A percentile compares a stretch with the other conserved stretches of the same genome.
These are phyloP conservation scores for Flammula alnicola DNA, from an alignment of 1,284 basidiomycete genomes.

Conservation along the genomic window DNA sequence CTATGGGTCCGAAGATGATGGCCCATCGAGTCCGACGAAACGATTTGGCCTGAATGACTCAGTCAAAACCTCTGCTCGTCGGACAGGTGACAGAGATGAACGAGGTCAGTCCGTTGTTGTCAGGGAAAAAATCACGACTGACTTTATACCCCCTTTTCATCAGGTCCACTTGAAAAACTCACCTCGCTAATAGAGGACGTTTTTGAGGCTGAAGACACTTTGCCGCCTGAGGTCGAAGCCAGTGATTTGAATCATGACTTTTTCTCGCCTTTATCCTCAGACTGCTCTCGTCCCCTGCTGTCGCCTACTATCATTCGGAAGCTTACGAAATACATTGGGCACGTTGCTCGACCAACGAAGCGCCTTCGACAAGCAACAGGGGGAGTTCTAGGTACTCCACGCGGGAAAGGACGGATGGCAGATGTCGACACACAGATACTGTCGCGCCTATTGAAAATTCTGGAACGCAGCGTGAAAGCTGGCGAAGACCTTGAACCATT, in stretches of 20 bases:
- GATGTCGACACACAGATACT: conserved; percentile 68
- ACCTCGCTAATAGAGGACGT: conserved; percentile 75
- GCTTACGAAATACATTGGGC: conserved; percentile 66
- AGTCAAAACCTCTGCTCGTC: conserved; percentile 53
- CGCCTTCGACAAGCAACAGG: conserved; percentile 53
- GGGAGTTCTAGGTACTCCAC: conserved; percentile 48
- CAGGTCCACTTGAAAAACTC: conserved; percentile 79
- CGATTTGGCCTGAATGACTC: conserved; percentile 32
- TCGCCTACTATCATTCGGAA: conserved; percentile 67
- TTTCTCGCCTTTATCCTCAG: conserved; percentile 67
- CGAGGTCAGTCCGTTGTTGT: conserved; percentile 52
- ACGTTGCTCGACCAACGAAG: conserved; percentile 68
- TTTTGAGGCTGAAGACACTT: conserved; percentile 85
- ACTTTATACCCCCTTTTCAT: conserved; percentile 7
- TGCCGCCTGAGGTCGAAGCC: conserved; percentile 67
- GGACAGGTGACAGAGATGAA: conserved; percentile 77
- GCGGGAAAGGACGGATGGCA: conserved; percentile 57
- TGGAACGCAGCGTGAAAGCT: conserved; percentile 77
- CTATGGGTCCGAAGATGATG: conserved; percentile 60
- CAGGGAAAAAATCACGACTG: background rate
- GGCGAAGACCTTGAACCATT: conserved; percentile 80
- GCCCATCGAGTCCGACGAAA: conserved; percentile 37
- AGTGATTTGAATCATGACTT: conserved; percentile 63
- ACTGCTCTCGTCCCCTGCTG: conserved; percentile 63
- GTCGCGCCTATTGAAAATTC: conserved; percentile 69